Percentiles rank a stretch among this genome's conserved stretches.
Conservation (phyloP, 176 grass and related monocot genomes). For the Oryza rufipogon region DNA sequence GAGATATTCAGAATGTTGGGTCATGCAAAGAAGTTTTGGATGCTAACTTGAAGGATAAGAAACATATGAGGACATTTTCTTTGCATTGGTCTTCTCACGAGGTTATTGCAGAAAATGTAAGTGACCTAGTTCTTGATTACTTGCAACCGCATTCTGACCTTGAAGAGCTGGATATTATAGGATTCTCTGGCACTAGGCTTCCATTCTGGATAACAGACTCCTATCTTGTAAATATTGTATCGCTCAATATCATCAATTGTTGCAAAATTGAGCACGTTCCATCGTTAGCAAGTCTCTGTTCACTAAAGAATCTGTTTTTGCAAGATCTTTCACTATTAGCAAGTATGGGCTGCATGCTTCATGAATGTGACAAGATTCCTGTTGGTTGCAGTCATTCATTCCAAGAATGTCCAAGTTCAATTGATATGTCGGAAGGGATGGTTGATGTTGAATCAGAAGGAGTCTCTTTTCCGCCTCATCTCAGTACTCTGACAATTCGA, state of each 20-base stretch:
- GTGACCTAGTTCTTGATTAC: background rate
- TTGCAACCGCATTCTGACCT: background rate
- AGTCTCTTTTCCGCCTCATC: too few relatives aligned
- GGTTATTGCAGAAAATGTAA: background rate
- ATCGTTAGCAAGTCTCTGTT: background rate
- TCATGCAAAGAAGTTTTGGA: background rate
- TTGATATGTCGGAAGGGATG: too few relatives aligned
- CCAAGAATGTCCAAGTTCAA: too few relatives aligned
- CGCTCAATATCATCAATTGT: background rate
- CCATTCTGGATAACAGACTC: background rate
- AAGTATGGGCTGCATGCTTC: background rate
- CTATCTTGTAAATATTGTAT: background rate
- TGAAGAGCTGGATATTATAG: background rate
- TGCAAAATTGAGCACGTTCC: background rate
- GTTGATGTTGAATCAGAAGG: accelerated
- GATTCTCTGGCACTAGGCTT: background rate
- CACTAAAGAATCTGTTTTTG: background rate
- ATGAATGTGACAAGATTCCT: background rate
- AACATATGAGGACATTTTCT: background rate
- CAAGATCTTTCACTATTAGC: background rate
- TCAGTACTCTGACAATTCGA: too few relatives aligned
- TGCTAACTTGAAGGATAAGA: background rate
- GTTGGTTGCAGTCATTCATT: background rate
- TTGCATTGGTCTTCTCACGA: background rate
- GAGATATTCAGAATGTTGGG: too few relatives aligned